Conservation (phyloP, 352 stramenopile genomes). For the Pythium dissotocum region DNA sequence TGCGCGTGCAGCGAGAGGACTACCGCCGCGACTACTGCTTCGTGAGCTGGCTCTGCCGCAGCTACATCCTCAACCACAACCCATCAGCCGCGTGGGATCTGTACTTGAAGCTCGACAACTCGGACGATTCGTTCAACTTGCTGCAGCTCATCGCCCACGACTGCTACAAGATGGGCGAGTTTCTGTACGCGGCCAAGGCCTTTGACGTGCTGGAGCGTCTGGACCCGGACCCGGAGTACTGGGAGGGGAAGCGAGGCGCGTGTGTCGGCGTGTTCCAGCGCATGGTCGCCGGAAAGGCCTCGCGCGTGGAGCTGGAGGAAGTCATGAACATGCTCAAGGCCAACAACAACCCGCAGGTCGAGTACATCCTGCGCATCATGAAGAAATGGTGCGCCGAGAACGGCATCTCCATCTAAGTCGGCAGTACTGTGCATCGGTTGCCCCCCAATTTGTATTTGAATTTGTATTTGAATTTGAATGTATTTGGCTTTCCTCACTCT, state of each 20-base stretch:
- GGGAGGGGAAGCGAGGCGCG: slow-evolving; percentile 94
- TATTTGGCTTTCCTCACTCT: slow-evolving; percentile 5
- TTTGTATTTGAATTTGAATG: background rate
- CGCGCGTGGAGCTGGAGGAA: slow-evolving; percentile 90
- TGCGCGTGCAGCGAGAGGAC: slow-evolving; percentile 89
- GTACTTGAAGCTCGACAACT: slow-evolving; percentile 96
- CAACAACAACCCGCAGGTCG: slow-evolving; percentile 94
- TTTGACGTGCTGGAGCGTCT: slow-evolving; percentile 95
- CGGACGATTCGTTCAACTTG: slow-evolving; percentile 94
- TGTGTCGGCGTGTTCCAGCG: slow-evolving; percentile 95
- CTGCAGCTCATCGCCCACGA: slow-evolving; percentile 97
- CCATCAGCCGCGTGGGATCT: slow-evolving; percentile 94
- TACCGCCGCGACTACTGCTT: slow-evolving; percentile 95
- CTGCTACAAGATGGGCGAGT: slow-evolving; percentile 97
- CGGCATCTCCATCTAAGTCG: slow-evolving; percentile 67
- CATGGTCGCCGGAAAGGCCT: slow-evolving; percentile 90
- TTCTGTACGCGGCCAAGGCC: slow-evolving; percentile 94
- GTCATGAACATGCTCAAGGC: slow-evolving; percentile 92
- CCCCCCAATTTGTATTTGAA: background rate
- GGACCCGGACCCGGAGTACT: slow-evolving; percentile 95
- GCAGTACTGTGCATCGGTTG: background rate
- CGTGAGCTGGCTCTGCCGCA: slow-evolving; percentile 88
- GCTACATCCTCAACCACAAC: slow-evolving; percentile 96
- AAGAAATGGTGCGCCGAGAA: slow-evolving; percentile 95
- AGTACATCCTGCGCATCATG: slow-evolving; percentile 96